These are phyloP conservation scores for Skeletonema costatum DNA, from an alignment of 108 stramenopile genomes.

Conservation along the genomic window DNA sequence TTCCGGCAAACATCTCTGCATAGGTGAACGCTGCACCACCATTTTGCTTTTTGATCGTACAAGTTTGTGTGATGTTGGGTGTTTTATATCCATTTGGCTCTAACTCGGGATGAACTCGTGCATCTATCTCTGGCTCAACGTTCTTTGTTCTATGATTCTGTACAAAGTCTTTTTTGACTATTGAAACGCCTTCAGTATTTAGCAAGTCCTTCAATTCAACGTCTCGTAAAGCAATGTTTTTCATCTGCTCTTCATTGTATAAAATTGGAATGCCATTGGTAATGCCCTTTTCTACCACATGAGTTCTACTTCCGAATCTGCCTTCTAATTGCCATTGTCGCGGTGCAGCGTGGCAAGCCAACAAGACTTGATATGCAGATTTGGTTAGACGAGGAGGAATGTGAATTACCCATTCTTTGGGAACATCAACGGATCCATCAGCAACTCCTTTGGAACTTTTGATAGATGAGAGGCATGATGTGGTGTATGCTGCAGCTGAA, in stretches of 20 bases:
- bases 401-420: conserved; percentile 50
- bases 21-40: conserved; percentile 59
- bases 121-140: conserved; percentile 30
- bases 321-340: conserved; percentile 78
- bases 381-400: conserved; percentile 69
- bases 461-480: neutral
- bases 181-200: conserved; percentile 38
- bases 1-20: conserved; percentile 78
- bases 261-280: conserved; percentile 44
- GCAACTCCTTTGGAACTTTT: conserved; percentile 18
- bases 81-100: conserved; percentile 20
- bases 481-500: neutral
- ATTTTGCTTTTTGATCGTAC: neutral
- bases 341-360: conserved; percentile 44
- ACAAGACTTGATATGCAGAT: conserved; percentile 56
- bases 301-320: conserved; percentile 72
- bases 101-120: conserved; percentile 39
- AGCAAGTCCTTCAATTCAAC: conserved; percentile 38
- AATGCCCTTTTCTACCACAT: conserved; percentile 34
- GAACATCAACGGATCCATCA: neutral
- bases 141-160: conserved; percentile 34
- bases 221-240: conserved; percentile 7
- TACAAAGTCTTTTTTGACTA: conserved; percentile 46
- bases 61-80: conserved; percentile 15
- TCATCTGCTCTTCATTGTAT: conserved; percentile 6